Evolutionary conservation across 1,139 yeast species (phyloP).

Genomic region (Kodamaea sp.): DNA sequence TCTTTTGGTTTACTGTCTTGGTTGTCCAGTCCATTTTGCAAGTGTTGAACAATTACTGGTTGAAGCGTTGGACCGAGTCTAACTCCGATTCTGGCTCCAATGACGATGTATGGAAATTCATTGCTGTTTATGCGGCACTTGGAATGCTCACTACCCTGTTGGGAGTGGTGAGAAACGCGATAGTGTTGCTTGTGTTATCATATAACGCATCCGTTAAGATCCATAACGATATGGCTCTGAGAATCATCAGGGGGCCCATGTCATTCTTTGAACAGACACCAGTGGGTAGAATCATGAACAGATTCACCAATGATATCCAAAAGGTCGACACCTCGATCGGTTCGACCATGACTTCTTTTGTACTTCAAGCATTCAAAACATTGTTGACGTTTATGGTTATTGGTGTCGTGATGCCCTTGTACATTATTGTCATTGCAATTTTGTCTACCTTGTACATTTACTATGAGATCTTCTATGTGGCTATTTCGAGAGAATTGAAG

Average conservation of each 20-base stretch:
- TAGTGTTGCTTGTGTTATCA: constrained; percentile 22
- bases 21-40: constrained; percentile 18
- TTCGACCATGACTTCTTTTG: constrained; percentile 43
- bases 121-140: constrained; percentile 32
- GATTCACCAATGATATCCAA: constrained; percentile 71
- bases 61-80: constrained; percentile 60
- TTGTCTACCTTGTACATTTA: constrained; percentile 49
- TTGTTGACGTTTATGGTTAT: constrained; percentile 52
- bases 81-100: constrained; percentile 32
- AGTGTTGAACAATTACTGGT: constrained; percentile 52
- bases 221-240: constrained; percentile 27
- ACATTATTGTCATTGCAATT: constrained; percentile 41
- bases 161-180: constrained; percentile 17
- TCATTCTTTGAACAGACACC: constrained; percentile 33
- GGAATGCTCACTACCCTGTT: constrained; percentile 27
- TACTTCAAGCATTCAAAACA: constrained; percentile 44
- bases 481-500: constrained; percentile 58
- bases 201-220: constrained; percentile 26
- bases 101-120: constrained; percentile 22
- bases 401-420: constrained; percentile 52
- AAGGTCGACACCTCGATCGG: constrained; percentile 59
- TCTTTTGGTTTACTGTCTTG: constrained; percentile 15
- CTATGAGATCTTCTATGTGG: constrained; percentile 54
- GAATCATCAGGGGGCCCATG: constrained; percentile 32
- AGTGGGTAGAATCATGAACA: constrained; percentile 33